Evolutionary conservation across 345 rosid species (phyloP), one percentile per base, ranked within the genome.

Genomic region (Physaria fendleri): DNA sequence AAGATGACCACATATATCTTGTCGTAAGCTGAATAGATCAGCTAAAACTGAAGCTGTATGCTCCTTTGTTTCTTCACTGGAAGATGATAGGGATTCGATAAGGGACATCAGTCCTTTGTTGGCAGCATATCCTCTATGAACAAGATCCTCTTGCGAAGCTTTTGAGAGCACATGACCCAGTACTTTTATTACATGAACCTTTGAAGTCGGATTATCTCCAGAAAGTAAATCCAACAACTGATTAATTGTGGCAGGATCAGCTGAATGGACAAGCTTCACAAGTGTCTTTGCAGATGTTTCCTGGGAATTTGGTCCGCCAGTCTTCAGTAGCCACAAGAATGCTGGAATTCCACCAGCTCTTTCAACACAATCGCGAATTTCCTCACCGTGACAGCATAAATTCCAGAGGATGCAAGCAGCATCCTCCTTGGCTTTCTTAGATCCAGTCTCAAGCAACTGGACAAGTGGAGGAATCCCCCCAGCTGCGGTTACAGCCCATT

Each of bases 401-500:
- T 82, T 84, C 82, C 92, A 79, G 14, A 91, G 79, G 47, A 91
- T 76, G 44, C 65, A 77, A 22, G 96, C 79, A 41, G 98, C 89
- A 74, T 78, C 85, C 66, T 87, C 95, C 76, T 76, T 79, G 33
- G 94, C 90, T 77, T 76, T 83, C 58, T 81, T 87, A 28, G 98
- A 85, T 57, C 96, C 98, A 43, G 77, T 69, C 77, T 85, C 96
- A 20, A 91, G 60, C 65, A 91, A 65, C 71, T 85, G 96, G 57
- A 85, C 98, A 73, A 87, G 62, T 17, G 88, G 98, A 71, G 98
- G 98, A 71, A 91, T 91, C 48, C 98, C 96, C 60, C 98, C 98
- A 4, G 92, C 98, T 47, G 95, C 96, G 13, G 94, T 91, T 68
- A 91, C 76, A 29, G 98, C 96, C 98, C 96, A 91, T 77, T 87